Base-by-base conservation (phyloP, 2,329 filamentous ascomycete genomes). In the Aspergillus thermomutatus region DNA sequence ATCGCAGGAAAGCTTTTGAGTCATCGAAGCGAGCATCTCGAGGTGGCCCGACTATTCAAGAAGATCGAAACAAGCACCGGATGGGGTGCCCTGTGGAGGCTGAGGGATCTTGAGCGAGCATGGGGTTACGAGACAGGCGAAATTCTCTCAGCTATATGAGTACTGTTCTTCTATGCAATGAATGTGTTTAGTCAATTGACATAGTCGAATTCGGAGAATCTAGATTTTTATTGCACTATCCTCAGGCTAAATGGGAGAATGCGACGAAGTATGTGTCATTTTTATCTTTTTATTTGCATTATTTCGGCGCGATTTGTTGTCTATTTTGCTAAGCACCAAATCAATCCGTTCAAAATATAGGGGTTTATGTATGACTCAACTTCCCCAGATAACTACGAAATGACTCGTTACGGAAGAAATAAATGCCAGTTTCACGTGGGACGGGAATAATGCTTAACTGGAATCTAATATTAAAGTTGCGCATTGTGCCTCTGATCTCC, bases 1-100 rank as follows among this genome's bases (percentile, higher is more conserved):
- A 73, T 84, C 10, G 82, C 82, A 0, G 82, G 82, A 0, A 76
- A 77, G 52, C 67, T 83, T 10, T 70, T 84, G 19, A 83, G 79
- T 53, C 82, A 84, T 66, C 75, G 72, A 9, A 73, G 71, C 14
- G 74, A 77, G 59, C 74, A 76, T 55, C 58, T 68, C 10, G 58
- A 72, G 25, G 69, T 76, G 7, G 72, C 73, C 1, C 64, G 54
- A 28, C 37, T 68, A 19, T 80, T 83, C 46, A 75, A 75, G 25
- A 75, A 72, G 50, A 83, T 83, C 49, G 80, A 83, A 60, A 66
- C 72, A 21, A 74, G 76, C 58, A 83, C 80, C 1, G 81, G 81
- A 0, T 83, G 81, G 81, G 80, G 77, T 41, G 76, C 79, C 0
- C 70, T 73, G 43, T 83, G 80, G 80, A 72, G 81, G 37, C 75